Evolutionary conservation across 2,329 filamentous ascomycete species (phyloP), one percentile per base, ranked within the genome.

Genomic region (Clathrospora elynae): DNA sequence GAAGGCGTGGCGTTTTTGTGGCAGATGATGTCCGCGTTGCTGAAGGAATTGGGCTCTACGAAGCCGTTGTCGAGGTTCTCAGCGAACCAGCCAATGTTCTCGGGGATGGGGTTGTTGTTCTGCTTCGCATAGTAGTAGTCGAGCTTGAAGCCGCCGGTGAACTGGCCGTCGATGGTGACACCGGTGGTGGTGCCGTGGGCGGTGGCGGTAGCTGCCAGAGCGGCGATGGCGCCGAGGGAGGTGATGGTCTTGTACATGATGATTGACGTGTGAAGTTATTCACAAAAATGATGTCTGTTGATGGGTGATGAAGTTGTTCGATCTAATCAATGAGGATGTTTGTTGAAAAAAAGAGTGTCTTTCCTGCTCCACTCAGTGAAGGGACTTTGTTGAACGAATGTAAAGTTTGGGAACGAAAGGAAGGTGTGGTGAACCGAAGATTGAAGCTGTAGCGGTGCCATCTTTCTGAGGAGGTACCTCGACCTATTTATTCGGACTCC

Each of bases 1-100:
- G 56, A 48, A 71, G 76, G 74, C 19, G 74, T 73, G 19, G 78
- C 82, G 29, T 70, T 68, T 63, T 75, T 75, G 74, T 87, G 84
- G 73, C 82, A 85, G 70, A 83, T 80, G 52, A 85, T 83, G 53
- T 70, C 64, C 34, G 64, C 28, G 11, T 42, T 47, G 38, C 39
- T 44, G 53, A 60, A 69, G 19, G 48, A 33, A 47, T 58, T 54
- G 30, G 63, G 63, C 38, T 57, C 53, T 19, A 70, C 59, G 42
- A 67, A 70, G 46, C 65, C 64, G 49, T 67, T 69, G 57, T 68
- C 67, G 29, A 67, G 59, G 57, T 69, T 61, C 49, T 67, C 62
- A 8, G 67, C 64, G 35, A 61, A 65, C 49, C 75, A 83, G 36
- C 81, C 76, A 54, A 68, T 61, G 46, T 63, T 56, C n/a, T 63